Percentiles rank a stretch among this genome's conserved stretches.
Conservation (phyloP, 192 early-diverging fungal genomes). For the Geranomyces variabilis region DNA sequence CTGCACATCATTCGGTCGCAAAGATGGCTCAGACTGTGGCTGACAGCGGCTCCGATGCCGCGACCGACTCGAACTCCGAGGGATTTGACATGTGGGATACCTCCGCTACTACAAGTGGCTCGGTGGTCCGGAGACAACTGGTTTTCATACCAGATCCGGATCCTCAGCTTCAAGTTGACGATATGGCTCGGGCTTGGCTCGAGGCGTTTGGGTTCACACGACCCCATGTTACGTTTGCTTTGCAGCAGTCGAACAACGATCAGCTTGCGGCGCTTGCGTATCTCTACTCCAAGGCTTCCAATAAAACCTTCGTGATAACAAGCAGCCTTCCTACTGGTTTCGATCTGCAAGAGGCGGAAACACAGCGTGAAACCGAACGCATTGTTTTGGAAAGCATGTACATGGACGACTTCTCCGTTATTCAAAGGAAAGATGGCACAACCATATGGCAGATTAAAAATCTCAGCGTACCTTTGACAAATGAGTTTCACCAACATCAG, state of each 20-base stretch:
- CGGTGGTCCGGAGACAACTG: not conserved
- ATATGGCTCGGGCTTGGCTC: slow-evolving; percentile 11
- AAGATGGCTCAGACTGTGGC: not conserved
- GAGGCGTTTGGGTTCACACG: slow-evolving; percentile 18
- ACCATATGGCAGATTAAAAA: slow-evolving; percentile 11
- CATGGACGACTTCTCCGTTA: slow-evolving; percentile 6
- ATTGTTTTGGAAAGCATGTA: slow-evolving; percentile 8
- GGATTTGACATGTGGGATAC: slow-evolving; percentile 10
- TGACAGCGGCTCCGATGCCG: slow-evolving; percentile 15
- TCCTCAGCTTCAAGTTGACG: not conserved
- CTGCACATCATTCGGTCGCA: not conserved
- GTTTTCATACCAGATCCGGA: slow-evolving; percentile 12
- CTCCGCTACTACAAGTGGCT: not conserved
- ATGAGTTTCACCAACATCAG: not conserved
- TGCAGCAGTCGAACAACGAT: slow-evolving; percentile 13
- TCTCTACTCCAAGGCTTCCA: slow-evolving; percentile 82
- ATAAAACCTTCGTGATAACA: slow-evolving; percentile 64
- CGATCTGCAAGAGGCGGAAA: slow-evolving; percentile 60
- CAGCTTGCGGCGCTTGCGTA: slow-evolving; percentile 66
- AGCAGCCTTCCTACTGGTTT: slow-evolving; percentile 47
- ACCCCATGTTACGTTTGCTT: not conserved
- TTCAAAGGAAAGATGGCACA: slow-evolving; percentile 15
- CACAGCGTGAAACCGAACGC: slow-evolving; percentile 11
- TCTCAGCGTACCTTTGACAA: not conserved
- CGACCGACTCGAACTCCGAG: not conserved